Base-by-base conservation (phyloP, 768 basidiomycete genomes). In the Tephrocybe sp. region DNA sequence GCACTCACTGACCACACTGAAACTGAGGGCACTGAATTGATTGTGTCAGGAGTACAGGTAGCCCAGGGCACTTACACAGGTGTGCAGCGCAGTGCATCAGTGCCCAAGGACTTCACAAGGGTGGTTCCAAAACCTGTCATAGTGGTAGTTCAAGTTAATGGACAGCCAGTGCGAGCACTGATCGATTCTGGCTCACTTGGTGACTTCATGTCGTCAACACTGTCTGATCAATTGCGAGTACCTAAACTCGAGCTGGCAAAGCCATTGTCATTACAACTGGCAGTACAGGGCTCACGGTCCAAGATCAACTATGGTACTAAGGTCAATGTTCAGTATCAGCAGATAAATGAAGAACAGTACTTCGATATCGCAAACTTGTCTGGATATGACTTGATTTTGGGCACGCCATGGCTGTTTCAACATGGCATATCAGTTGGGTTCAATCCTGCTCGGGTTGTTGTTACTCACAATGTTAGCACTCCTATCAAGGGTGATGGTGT, bases 61-160 rank as follows among this genome's bases (percentile, higher is more conserved):
- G 12, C 35, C 16, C 9, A 16, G 18, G 35, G 35, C 7, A 37
- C 35, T 13, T 13, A 13, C 12, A 18, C 35, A 7, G 35, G 35
- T 37, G 7, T 69, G 0, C 66, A 69, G 34, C 52, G 61, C 0
- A 71, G 63, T 53, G 55, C 67, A 0, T 52, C 61, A 2, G 7
- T 42, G 0, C 32, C 56, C 0, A 65, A 67, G 24, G 62, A 61
- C n/a, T 42, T 48, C 4, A 41, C 34, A 18, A 8, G 35, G 6
- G 18, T 37, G 9, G 35, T 37, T 9, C 35, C 35, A 9, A 37
- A 37, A 18, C 35, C 35, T 13, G 35, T 44, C 4, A 26, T 44
- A 9, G 12, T 44, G 9, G 42, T 44, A 4, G 42, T 27, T 4
- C n/a, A 30, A 21, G 8, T 44, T 16, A 27, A 44, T 30, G 42